Percentiles rank a stretch among this genome's conserved stretches.
These are phyloP conservation scores for Penicillium sp. DNA, from an alignment of 2,329 filamentous ascomycete species.

Conservation along the genomic window DNA sequence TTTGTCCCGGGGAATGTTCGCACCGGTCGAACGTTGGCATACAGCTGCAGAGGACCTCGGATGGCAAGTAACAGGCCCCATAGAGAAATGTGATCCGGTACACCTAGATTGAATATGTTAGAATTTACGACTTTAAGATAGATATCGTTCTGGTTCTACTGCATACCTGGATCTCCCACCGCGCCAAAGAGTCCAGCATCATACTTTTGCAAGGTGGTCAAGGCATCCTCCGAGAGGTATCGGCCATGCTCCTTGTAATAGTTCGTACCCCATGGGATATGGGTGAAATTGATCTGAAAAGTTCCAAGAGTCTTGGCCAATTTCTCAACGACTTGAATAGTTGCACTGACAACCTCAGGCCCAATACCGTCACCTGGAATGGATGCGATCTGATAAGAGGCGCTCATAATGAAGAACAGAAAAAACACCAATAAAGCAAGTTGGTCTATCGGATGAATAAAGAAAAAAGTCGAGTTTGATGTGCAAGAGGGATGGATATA, in stretches of 20 bases:
- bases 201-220: conserved; percentile 51
- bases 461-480: neutral
- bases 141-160: neutral
- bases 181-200: conserved; percentile 61
- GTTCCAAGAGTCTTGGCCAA: conserved; percentile 45
- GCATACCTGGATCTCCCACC: conserved; percentile 56
- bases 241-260: conserved; percentile 52
- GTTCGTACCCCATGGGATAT: conserved; percentile 41
- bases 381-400: conserved; percentile 54
- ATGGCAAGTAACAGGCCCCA: conserved; percentile 59
- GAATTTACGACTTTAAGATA: neutral
- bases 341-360: conserved; percentile 60
- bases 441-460: no score
- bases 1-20: conserved; percentile 50
- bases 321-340: conserved; percentile 49
- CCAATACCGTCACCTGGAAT: conserved; percentile 66
- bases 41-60: conserved; percentile 56
- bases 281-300: conserved; percentile 53
- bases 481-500: neutral
- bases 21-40: conserved; percentile 58
- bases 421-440: neutral
- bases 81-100: conserved; percentile 58
- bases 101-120: conserved; percentile 40
- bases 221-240: conserved; percentile 54
- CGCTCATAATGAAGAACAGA: neutral